Percentiles rank a stretch among this genome's conserved stretches.
These are phyloP conservation scores for Rhynchospora breviuscula DNA, from an alignment of 176 grass and related monocot species.

Conservation along the genomic window DNA sequence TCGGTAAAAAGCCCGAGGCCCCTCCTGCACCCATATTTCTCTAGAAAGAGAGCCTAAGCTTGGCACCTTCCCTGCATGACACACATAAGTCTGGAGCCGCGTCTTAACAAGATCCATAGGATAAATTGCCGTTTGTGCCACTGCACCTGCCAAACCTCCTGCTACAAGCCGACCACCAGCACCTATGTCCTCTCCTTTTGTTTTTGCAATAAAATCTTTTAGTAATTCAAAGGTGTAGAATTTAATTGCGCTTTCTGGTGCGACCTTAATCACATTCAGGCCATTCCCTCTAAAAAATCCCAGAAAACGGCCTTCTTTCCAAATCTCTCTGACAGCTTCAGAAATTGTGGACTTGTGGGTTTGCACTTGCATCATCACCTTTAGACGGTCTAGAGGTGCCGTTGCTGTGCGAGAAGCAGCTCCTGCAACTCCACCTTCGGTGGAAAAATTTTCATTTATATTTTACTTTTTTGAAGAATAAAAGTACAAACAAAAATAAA, in stretches of 20 bases:
- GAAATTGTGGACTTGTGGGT: constrained; percentile 32
- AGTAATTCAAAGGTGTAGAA: constrained; percentile 78
- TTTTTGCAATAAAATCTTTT: constrained; percentile 70
- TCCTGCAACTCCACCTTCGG: constrained; percentile 58
- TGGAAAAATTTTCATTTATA: neutral
- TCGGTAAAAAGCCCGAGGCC: constrained; percentile 80
- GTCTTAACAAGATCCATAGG: constrained; percentile 86
- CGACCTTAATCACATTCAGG: constrained; percentile 84
- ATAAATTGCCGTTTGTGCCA: constrained; percentile 76
- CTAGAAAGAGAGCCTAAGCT: constrained; percentile 49
- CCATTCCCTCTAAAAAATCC: constrained; percentile 83
- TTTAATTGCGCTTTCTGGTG: constrained; percentile 81
- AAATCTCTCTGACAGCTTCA: constrained; percentile 52
- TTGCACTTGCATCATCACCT: constrained; percentile 80
- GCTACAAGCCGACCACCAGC: constrained; percentile 61
- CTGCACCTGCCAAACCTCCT: constrained; percentile 74
- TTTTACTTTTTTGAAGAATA: neutral
- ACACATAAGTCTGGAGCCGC: constrained; percentile 54
- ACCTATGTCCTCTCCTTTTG: constrained; percentile 66
- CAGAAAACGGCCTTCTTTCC: constrained; percentile 54
- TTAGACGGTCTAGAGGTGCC: constrained; percentile 78
- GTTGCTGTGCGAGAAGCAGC: constrained; percentile 68
- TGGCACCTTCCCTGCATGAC: constrained; percentile 40
- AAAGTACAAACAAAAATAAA: neutral
- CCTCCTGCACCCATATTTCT: constrained; percentile 72